phyloP scores from a whole-genome alignment of 805 yeast genomes.

The Pichia eremophila region DNA sequence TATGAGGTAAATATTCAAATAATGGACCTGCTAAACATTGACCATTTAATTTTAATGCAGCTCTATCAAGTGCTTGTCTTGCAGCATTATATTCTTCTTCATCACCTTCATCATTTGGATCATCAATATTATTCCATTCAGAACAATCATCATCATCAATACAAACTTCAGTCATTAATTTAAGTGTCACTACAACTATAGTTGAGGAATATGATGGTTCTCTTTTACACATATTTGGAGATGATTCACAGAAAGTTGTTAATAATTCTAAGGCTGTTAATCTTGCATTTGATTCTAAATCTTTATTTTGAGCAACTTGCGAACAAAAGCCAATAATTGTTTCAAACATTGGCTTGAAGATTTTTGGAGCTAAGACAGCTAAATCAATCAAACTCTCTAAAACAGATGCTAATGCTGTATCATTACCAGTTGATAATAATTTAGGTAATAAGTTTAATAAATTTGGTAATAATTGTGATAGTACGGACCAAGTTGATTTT shows the following conservation, averaged over 20 bases:
- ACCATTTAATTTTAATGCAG: constrained; percentile 76
- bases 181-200: constrained; percentile 63
- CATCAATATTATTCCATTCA: constrained; percentile 81
- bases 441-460: constrained; percentile 82
- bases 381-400: constrained; percentile 82
- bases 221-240: constrained; percentile 90
- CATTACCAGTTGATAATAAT: constrained; percentile 69
- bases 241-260: constrained; percentile 84
- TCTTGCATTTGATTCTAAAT: constrained; percentile 70
- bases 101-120: constrained; percentile 57
- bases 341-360: constrained; percentile 85
- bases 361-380: constrained; percentile 87
- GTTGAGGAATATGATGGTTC: constrained; percentile 63
- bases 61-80: constrained; percentile 89
- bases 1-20: constrained; percentile 76
- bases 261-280: constrained; percentile 80
- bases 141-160: constrained; percentile 53
- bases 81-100: constrained; percentile 89
- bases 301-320: constrained; percentile 73
- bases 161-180: constrained; percentile 89
- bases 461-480: constrained; percentile 74
- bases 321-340: constrained; percentile 80
- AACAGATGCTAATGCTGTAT: constrained; percentile 75
- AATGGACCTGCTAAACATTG: constrained; percentile 75
- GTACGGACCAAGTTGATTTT: constrained; percentile 63